Evolutionary conservation across 164 flowering plant genomes (phyloP).

Genomic region (Sextonia rubra): DNA sequence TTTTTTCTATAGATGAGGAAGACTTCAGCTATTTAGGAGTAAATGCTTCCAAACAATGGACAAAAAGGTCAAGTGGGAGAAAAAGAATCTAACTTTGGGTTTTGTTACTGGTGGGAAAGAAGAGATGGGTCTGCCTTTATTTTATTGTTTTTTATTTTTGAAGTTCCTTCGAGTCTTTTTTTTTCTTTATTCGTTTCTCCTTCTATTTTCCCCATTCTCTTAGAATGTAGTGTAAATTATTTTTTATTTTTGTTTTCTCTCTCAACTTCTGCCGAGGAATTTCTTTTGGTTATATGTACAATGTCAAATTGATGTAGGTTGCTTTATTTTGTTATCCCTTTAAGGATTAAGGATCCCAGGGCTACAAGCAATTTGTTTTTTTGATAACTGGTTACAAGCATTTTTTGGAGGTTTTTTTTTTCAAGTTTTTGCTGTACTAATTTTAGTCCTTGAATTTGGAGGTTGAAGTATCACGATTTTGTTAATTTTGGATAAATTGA

Average conservation of each 20-base stretch:
- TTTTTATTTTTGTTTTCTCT: too few relatives aligned
- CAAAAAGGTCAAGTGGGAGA: not conserved
- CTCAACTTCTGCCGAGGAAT: too few relatives aligned
- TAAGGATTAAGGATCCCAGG: too few relatives aligned
- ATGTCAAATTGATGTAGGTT: too few relatives aligned
- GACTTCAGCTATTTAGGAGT: not conserved
- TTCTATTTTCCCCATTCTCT: not conserved
- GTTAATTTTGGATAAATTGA: not conserved
- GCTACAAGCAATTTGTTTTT: too few relatives aligned
- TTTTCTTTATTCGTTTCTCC: not conserved
- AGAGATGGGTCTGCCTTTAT: not conserved
- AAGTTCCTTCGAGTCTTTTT: not conserved
- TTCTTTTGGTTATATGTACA: too few relatives aligned
- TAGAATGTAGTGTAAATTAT: not conserved
- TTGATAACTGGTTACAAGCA: too few relatives aligned
- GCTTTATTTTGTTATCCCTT: too few relatives aligned
- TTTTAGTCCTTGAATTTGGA: too few relatives aligned
- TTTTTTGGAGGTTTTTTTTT: too few relatives aligned
- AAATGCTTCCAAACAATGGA: not conserved
- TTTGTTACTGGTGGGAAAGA: not conserved
- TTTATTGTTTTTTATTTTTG: not conserved
- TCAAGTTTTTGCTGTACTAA: too few relatives aligned
- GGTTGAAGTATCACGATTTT: too few relatives aligned
- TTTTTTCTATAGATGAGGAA: not conserved
- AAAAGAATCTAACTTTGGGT: not conserved